phyloP scores from a whole-genome alignment of 2,329 filamentous ascomycete genomes.

The Penicillium oxalicum region DNA sequence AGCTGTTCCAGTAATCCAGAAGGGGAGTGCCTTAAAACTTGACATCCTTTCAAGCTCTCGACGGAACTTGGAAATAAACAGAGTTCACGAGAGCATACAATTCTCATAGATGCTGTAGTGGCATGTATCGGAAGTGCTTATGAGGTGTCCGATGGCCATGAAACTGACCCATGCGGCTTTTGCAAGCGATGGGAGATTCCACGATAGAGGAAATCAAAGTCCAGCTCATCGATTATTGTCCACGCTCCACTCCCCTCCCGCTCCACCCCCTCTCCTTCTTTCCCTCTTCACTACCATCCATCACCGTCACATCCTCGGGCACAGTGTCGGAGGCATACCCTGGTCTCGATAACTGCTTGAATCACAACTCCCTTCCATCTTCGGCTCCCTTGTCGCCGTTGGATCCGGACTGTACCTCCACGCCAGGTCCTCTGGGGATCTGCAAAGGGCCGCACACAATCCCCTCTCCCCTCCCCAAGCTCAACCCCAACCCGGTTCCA shows the following conservation, averaged over 20 bases:
- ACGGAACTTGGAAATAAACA: too few relatives aligned
- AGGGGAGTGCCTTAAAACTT: too few relatives aligned
- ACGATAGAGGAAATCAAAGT: too few relatives aligned
- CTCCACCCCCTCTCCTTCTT: constrained; percentile 10
- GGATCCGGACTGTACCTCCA: constrained; percentile 1
- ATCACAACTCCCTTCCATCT: constrained; percentile 1
- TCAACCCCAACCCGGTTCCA: constrained; percentile 9
- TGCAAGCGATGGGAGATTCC: too few relatives aligned
- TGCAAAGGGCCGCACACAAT: constrained; percentile 18
- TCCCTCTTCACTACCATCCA: constrained; percentile 2
- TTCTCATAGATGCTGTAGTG: too few relatives aligned
- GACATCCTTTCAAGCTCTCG: too few relatives aligned
- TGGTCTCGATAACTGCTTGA: not conserved
- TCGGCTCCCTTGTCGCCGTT: constrained; percentile 2
- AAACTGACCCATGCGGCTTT: too few relatives aligned
- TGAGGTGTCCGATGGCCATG: too few relatives aligned
- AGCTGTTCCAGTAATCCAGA: too few relatives aligned
- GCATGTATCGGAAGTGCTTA: too few relatives aligned
- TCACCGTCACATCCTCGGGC: not conserved
- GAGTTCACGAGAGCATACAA: too few relatives aligned
- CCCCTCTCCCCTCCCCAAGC: constrained; percentile 10
- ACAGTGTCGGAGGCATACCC: not conserved
- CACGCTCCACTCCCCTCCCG: constrained; percentile 13
- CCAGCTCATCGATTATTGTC: constrained; percentile 14
- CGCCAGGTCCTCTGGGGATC: constrained; percentile 10